Percentiles rank a stretch among this genome's conserved stretches.
Conservation (phyloP, 1,139 yeast species). For the Candida dubliniensis region DNA sequence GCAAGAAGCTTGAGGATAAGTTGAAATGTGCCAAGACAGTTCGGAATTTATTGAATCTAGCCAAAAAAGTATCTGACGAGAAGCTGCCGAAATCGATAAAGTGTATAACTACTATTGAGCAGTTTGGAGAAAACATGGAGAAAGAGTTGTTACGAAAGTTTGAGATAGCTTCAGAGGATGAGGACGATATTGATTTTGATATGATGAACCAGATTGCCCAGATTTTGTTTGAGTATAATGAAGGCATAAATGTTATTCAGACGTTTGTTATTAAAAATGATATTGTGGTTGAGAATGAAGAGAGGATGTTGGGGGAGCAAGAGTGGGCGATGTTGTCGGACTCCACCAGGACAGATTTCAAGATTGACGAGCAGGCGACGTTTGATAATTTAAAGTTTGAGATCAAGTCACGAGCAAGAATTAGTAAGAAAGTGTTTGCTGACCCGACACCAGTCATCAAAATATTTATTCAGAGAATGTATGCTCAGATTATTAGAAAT, state of each 20-base stretch:
- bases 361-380: slow-evolving; percentile 24
- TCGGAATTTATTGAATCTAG: slow-evolving; percentile 60
- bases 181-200: slow-evolving; percentile 49
- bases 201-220: slow-evolving; percentile 78
- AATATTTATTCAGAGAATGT: slow-evolving; percentile 72
- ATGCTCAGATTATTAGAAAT: slow-evolving; percentile 73
- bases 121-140: slow-evolving; percentile 78
- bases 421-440: slow-evolving; percentile 72
- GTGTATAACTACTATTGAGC: slow-evolving; percentile 58
- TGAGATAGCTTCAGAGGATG: slow-evolving; percentile 52
- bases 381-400: slow-evolving; percentile 39
- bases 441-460: slow-evolving; percentile 64
- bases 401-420: slow-evolving; percentile 68
- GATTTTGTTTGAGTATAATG: slow-evolving; percentile 78
- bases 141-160: slow-evolving; percentile 58
- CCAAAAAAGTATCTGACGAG: slow-evolving; percentile 59
- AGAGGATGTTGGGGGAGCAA: slow-evolving; percentile 35
- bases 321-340: slow-evolving; percentile 39
- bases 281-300: slow-evolving; percentile 38
- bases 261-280: slow-evolving; percentile 82
- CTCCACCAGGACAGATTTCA: slow-evolving; percentile 34
- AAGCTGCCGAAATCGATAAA: slow-evolving; percentile 50
- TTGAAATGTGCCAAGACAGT: slow-evolving; percentile 70
- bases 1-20: slow-evolving; percentile 48
- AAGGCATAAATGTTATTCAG: slow-evolving; percentile 80